Percentiles rank a stretch among this genome's conserved stretches.
Conservation (phyloP, 164 flowering plant species). For the Paratinospora sagittata region DNA sequence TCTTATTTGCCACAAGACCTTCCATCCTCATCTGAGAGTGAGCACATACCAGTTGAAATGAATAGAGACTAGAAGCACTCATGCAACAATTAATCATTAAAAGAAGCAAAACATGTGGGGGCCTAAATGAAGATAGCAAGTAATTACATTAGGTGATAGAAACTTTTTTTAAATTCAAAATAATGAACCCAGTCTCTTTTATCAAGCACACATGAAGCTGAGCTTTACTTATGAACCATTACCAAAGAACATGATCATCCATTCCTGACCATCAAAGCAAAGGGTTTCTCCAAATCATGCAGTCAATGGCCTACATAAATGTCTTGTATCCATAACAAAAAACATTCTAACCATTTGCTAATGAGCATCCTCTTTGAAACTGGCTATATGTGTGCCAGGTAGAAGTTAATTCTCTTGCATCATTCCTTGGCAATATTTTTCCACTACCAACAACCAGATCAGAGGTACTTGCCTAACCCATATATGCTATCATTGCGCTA, state of each 20-base stretch:
- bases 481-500: too few relatives aligned
- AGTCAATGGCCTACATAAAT: too few relatives aligned
- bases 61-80: neutral
- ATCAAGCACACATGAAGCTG: too few relatives aligned
- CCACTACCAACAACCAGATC: too few relatives aligned
- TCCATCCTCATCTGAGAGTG: slow-evolving; percentile 91
- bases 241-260: too few relatives aligned
- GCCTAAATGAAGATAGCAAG: neutral
- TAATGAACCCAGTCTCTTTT: neutral
- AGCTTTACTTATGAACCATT: too few relatives aligned
- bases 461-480: too few relatives aligned
- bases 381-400: neutral
- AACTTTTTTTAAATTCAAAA: neutral
- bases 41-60: slow-evolving; percentile 6
- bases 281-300: too few relatives aligned
- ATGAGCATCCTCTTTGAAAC: neutral
- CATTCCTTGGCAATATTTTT: too few relatives aligned
- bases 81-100: neutral
- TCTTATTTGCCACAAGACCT: slow-evolving; percentile 71
- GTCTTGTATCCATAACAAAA: too few relatives aligned
- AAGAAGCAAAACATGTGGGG: neutral
- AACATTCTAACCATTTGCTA: neutral
- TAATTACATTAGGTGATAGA: neutral
- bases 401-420: too few relatives aligned
- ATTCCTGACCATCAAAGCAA: too few relatives aligned